These are phyloP conservation scores for Globisporangium middletonii DNA, from an alignment of 352 stramenopile genomes.

Conservation along the genomic window DNA sequence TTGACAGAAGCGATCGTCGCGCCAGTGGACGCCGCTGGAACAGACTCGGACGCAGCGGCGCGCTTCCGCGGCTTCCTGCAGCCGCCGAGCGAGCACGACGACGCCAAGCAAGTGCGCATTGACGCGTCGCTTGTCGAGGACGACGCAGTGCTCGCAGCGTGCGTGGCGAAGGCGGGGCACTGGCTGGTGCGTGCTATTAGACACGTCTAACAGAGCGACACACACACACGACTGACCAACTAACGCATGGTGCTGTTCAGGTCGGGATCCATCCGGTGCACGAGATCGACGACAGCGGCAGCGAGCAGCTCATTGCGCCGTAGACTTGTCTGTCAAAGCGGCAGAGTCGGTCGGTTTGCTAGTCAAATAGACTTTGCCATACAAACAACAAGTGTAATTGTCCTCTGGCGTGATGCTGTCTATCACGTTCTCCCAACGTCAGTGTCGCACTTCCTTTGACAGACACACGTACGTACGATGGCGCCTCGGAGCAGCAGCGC, in stretches of 20 bases:
- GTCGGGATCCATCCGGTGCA: conserved; percentile 40
- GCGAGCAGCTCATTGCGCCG: background rate
- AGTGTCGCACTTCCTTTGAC: background rate
- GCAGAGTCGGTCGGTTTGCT: too few species aligned
- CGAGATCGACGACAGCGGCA: conserved; percentile 17
- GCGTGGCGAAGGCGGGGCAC: conserved; percentile 39
- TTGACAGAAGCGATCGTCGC: background rate
- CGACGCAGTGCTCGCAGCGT: conserved; percentile 57
- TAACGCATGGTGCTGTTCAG: conserved; percentile 11
- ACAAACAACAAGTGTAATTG: background rate
- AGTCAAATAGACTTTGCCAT: background rate
- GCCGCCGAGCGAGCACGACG: conserved; percentile 27
- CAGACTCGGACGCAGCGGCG: conserved; percentile 2
- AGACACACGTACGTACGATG: conserved; percentile 1
- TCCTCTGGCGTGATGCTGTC: background rate
- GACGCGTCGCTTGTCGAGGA: conserved; percentile 32
- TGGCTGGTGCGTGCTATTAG: conserved; percentile 45
- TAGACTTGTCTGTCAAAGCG: background rate
- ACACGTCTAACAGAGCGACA: too few species aligned
- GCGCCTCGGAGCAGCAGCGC: conserved; percentile 5
- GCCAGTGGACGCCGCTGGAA: conserved; percentile 1
- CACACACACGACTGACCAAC: background rate
- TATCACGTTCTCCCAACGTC: background rate
- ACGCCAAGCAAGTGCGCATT: conserved; percentile 21
- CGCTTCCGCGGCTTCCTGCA: conserved; percentile 59